Evolutionary conservation across 352 stramenopile genomes (phyloP), one percentile per base, ranked within the genome.

Genomic region (Phytophthora agathidicida): DNA sequence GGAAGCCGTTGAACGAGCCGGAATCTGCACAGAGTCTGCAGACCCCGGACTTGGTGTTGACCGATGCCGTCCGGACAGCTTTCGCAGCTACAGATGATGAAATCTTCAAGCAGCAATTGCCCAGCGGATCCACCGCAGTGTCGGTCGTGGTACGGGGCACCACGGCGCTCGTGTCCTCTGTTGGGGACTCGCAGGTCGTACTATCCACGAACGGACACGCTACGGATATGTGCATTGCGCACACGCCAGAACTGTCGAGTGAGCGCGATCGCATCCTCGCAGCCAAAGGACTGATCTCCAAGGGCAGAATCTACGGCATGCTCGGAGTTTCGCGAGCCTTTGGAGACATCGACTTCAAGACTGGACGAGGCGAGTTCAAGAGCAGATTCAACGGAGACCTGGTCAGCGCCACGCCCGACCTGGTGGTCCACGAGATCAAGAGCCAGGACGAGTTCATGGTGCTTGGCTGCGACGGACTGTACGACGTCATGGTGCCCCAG

Each of bases 341-440:
- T 62, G 87, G 87, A 13, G 86, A 96, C 68, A 90, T 86, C 45
- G 83, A 93, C 43, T 91, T 96, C 50, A 96, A 96, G 68, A 95
- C 83, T 0, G 86, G 71, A 24, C 71, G 81, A n/a, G 86, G 79
- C 35, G 80, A 83, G 49, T 94, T 88, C 63, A 93, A 91, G 53
- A 80, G 78, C 52, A 73, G 77, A 38, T 93, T 93, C 60, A 91
- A 93, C 17, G 86, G 86, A 36, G 83, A 93, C 54, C 58, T 95
- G 8, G 86, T 95, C 22, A 83, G 80, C 23, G 80, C 83, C 13
- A 82, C 68, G 9, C 86, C 86, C 5, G 84, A 96, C 23, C 41
- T 96, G 11, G 68, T 88, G 4, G 60, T 83, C 22, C 73, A 86
- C 35, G 52, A 73, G 16, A 71, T 91, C 16, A 66, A 65, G 4